A percentile compares a stretch with the other conserved stretches of the same genome.
phyloP scores from a whole-genome alignment of 306 rosid genomes.

The Pterocarpus macrocarpus region DNA sequence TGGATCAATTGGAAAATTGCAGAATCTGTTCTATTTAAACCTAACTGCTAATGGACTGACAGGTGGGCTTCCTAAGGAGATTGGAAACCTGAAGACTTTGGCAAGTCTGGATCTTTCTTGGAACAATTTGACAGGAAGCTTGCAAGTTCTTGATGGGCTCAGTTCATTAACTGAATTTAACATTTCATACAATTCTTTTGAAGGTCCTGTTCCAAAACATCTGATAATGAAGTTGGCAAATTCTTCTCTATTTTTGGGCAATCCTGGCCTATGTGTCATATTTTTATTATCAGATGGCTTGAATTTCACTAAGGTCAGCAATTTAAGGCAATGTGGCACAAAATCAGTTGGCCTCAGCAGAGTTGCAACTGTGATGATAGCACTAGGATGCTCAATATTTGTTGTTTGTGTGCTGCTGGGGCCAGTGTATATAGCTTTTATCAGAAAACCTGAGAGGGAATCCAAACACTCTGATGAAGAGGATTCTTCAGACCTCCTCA shows the following conservation, averaged over 20 bases:
- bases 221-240: slow-evolving; percentile 48
- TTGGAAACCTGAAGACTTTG: slow-evolving; percentile 51
- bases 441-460: slow-evolving; percentile 53
- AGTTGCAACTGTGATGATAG: slow-evolving; percentile 62
- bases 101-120: slow-evolving; percentile 64
- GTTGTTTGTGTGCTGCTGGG: slow-evolving; percentile 49
- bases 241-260: slow-evolving; percentile 60
- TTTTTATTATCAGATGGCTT: slow-evolving; percentile 43
- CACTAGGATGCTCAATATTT: slow-evolving; percentile 64
- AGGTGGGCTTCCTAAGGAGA: slow-evolving; percentile 68
- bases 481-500: slow-evolving; percentile 54
- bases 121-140: slow-evolving; percentile 76
- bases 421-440: slow-evolving; percentile 44
- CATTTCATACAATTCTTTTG: slow-evolving; percentile 74
- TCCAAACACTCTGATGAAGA: slow-evolving; percentile 30
- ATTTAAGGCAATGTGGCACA: slow-evolving; percentile 58
- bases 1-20: slow-evolving; percentile 63
- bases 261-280: slow-evolving; percentile 66
- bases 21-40: slow-evolving; percentile 63
- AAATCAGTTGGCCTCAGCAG: slow-evolving; percentile 52
- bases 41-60: slow-evolving; percentile 73
- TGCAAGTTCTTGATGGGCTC: slow-evolving; percentile 55
- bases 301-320: slow-evolving; percentile 47
- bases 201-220: slow-evolving; percentile 64
- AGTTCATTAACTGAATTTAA: slow-evolving; percentile 57